Conservation (phyloP, 345 rosid genomes). For the Brassica nigra region DNA sequence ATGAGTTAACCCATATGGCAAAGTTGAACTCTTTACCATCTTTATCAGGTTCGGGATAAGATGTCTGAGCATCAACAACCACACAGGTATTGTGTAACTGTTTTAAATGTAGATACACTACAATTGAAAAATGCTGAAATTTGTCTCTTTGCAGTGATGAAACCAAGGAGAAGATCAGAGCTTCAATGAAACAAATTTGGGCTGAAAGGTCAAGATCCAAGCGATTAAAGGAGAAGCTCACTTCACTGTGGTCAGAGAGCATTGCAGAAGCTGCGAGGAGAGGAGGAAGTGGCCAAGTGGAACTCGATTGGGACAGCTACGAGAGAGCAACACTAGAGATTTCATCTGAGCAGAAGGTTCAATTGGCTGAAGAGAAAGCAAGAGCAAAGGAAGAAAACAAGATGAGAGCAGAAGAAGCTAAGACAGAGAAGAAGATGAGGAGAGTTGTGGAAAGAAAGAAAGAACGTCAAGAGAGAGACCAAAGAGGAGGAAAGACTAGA, state of each 20-base stretch:
- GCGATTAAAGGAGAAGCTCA: slow-evolving; percentile 50
- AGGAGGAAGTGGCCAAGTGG: slow-evolving; percentile 59
- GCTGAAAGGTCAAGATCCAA: slow-evolving; percentile 57
- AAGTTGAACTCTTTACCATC: background rate
- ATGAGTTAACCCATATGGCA: background rate
- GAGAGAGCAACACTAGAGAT: slow-evolving; percentile 55
- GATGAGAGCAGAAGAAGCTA: slow-evolving; percentile 52
- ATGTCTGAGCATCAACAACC: slow-evolving; percentile 61
- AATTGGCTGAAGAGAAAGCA: slow-evolving; percentile 50
- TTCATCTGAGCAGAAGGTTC: slow-evolving; percentile 47
- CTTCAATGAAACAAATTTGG: slow-evolving; percentile 60
- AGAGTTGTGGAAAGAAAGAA: slow-evolving; percentile 60
- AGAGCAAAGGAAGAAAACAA: slow-evolving; percentile 50
- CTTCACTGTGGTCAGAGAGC: slow-evolving; percentile 54
- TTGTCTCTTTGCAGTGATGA: slow-evolving; percentile 57
- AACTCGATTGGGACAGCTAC: slow-evolving; percentile 78
- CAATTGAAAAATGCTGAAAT: background rate
- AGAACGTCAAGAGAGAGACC: slow-evolving; percentile 51
- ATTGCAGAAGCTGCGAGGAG: slow-evolving; percentile 73
- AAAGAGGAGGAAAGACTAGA: slow-evolving; percentile 41
- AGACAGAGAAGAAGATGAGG: slow-evolving; percentile 51
- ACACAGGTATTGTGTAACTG: slow-evolving; percentile 53
- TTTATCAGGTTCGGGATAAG: slow-evolving; percentile 71
- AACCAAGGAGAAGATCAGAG: slow-evolving; percentile 68
- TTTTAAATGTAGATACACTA: background rate